Percentiles rank a stretch among this genome's conserved stretches.
These are phyloP conservation scores for Pyrus betulifolia DNA, from an alignment of 306 rosid species.

Conservation along the genomic window DNA sequence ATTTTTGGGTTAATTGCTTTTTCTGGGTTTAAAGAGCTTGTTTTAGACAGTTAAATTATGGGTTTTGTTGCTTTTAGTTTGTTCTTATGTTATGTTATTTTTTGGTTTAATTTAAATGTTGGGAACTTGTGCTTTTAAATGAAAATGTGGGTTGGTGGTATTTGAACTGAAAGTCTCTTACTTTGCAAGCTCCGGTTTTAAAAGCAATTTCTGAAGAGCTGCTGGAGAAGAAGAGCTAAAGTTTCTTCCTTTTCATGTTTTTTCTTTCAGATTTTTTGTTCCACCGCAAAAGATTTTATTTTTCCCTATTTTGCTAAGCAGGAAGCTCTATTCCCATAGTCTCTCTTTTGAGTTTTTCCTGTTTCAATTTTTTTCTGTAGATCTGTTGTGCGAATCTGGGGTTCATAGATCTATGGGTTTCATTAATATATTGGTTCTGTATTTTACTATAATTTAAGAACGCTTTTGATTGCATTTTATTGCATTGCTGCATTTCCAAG, in stretches of 20 bases:
- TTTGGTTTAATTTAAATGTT: background rate
- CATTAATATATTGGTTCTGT: background rate
- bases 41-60: background rate
- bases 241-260: conserved; percentile 2
- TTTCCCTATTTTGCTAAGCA: background rate
- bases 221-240: background rate
- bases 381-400: conserved; percentile 7
- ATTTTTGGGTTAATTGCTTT: background rate
- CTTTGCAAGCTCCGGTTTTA: too few relatives aligned
- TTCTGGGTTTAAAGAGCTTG: background rate
- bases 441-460: conserved; percentile 5
- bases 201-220: background rate
- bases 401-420: conserved; percentile 34
- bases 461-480: background rate
- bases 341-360: conserved; percentile 6
- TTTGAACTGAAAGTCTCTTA: background rate
- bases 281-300: background rate
- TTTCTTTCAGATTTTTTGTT: background rate
- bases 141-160: conserved; percentile 2
- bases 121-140: conserved; percentile 1
- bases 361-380: conserved; percentile 3
- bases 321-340: background rate
- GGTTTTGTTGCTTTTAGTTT: background rate
- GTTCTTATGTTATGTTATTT: background rate
- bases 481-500: background rate